Percentiles rank a stretch among this genome's conserved stretches.
phyloP scores from a whole-genome alignment of 331 rosid species.

The Ulmus americana region DNA sequence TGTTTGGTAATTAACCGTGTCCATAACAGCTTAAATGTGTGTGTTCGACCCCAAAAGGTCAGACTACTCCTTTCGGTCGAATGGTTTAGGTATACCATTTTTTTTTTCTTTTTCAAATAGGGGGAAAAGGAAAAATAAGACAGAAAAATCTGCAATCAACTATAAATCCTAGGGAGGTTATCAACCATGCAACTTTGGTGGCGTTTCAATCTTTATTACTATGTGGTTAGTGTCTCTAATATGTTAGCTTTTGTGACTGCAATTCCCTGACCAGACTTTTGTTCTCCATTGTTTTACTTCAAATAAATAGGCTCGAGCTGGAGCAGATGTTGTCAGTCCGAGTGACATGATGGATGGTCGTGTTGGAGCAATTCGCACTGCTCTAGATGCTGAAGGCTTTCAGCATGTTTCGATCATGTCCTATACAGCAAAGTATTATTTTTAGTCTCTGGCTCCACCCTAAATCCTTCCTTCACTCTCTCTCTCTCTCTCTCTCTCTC shows the following conservation, averaged over 20 bases:
- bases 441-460: neutral
- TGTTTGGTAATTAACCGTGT: neutral
- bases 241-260: constrained; percentile 12
- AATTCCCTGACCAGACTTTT: constrained; percentile 7
- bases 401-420: constrained; percentile 88
- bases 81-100: neutral
- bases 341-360: constrained; percentile 99
- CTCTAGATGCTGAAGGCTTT: constrained; percentile 95
- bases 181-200: constrained; percentile 10
- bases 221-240: constrained; percentile 7
- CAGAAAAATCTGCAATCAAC: neutral
- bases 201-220: neutral
- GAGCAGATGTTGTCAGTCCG: constrained; percentile 97
- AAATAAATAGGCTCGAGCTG: constrained; percentile 69
- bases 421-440: constrained; percentile 73
- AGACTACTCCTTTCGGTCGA: neutral
- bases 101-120: no score
- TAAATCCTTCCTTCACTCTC: neutral
- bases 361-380: constrained; percentile 77
- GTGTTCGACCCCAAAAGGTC: neutral
- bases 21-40: neutral
- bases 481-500: neutral
- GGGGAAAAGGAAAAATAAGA: no score
- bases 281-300: constrained; percentile 16
- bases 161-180: constrained; percentile 14